phyloP scores from a whole-genome alignment of 108 stramenopile species.

The Skeletonema marinoi region DNA sequence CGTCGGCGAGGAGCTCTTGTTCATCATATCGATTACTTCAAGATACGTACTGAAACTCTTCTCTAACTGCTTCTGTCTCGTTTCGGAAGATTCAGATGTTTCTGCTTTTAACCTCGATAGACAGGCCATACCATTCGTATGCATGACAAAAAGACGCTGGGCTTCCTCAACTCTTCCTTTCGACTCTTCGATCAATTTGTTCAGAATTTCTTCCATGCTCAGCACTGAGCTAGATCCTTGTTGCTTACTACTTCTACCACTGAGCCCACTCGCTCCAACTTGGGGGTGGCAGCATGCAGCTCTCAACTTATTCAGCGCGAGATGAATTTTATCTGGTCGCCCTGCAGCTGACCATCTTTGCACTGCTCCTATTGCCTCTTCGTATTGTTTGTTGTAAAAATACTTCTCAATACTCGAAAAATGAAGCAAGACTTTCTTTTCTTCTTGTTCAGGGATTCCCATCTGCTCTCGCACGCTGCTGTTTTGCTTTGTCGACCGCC shows the following conservation, averaged over 20 bases:
- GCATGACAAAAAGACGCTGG: conserved; percentile 57
- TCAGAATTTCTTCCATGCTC: conserved; percentile 56
- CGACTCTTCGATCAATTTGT: conserved; percentile 70
- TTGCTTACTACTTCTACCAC: conserved; percentile 1
- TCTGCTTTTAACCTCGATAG: conserved; percentile 61
- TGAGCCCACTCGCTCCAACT: conserved; percentile 66
- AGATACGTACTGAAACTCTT: conserved; percentile 49
- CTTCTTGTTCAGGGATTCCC: conserved; percentile 70
- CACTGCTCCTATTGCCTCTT: conserved; percentile 46
- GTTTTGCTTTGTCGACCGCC: conserved; percentile 70
- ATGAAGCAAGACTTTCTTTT: conserved; percentile 51
- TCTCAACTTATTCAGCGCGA: conserved; percentile 51
- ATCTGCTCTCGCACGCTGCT: conserved; percentile 58
- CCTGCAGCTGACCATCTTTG: conserved; percentile 4
- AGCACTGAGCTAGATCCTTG: conserved; percentile 10
- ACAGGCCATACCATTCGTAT: conserved; percentile 68
- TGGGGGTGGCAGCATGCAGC: conserved; percentile 85
- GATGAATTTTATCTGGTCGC: conserved; percentile 43
- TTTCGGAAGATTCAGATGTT: conserved; percentile 12
- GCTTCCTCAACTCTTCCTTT: conserved; percentile 64
- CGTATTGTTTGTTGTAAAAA: conserved; percentile 66
- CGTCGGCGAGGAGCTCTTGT: conserved; percentile 53
- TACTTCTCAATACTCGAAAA: conserved; percentile 68
- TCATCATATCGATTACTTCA: conserved; percentile 49
- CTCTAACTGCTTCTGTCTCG: conserved; percentile 32